phyloP scores from a whole-genome alignment of 2,329 filamentous ascomycete genomes.

The Fusarium napiforme region DNA sequence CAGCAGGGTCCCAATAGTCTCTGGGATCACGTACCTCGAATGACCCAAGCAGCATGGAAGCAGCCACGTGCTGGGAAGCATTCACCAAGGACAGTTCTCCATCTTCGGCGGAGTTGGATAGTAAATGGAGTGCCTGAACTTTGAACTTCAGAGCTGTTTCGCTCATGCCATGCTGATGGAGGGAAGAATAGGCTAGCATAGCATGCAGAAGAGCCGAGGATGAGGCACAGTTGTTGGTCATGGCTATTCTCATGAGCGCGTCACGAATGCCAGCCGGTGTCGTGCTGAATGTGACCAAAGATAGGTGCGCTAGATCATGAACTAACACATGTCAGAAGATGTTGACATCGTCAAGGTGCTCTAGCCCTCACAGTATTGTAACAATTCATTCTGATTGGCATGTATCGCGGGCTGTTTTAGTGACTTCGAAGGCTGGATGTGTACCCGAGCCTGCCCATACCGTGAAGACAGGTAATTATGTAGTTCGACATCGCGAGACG shows the following conservation, averaged over 20 bases:
- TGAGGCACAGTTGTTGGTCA: background rate
- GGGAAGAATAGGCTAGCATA: constrained; percentile 30
- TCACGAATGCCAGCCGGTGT: constrained; percentile 18
- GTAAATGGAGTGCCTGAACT: constrained; percentile 18
- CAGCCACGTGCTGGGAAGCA: constrained; percentile 33
- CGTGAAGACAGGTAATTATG: background rate
- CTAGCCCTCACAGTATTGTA: constrained; percentile 26
- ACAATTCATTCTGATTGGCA: constrained; percentile 5
- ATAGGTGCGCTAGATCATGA: constrained; percentile 11
- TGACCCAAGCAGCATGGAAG: constrained; percentile 36
- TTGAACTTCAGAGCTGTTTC: constrained; percentile 26
- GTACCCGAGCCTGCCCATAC: fast-evolving
- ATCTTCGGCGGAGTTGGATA: constrained; percentile 4
- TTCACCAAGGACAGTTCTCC: background rate
- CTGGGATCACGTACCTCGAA: constrained; percentile 25
- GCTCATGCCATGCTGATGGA: constrained; percentile 15
- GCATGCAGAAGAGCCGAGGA: constrained; percentile 28
- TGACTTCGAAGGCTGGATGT: background rate
- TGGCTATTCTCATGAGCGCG: constrained; percentile 14
- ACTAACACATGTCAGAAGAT: constrained; percentile 6
- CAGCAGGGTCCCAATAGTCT: background rate
- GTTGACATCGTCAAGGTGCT: fast-evolving
- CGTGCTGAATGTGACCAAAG: constrained; percentile 20
- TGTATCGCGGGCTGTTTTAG: background rate
- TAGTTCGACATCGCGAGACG: constrained; percentile 15